phyloP scores from a whole-genome alignment of 345 rosid species.

The Sonneratia alba region DNA sequence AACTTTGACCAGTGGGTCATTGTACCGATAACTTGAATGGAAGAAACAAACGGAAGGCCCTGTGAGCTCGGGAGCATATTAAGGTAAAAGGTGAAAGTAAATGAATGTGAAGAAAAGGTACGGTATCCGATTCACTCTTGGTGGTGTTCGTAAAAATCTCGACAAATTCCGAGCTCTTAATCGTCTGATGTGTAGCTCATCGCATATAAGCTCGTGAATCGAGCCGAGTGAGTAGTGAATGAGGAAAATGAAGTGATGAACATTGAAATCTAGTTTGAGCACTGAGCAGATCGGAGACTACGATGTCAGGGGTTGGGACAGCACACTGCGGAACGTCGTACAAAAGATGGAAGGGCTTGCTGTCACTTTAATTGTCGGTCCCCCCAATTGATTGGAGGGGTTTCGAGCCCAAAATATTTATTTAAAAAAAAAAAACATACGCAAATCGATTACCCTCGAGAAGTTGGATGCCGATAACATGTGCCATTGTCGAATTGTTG shows the following conservation, averaged over 20 bases:
- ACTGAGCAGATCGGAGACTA: background rate
- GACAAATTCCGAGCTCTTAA: too few relatives aligned
- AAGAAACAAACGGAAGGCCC: background rate
- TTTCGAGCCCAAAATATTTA: too few relatives aligned
- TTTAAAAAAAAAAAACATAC: background rate
- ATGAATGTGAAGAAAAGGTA: background rate
- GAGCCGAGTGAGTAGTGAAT: too few relatives aligned
- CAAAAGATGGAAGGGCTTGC: background rate
- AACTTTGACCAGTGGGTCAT: background rate
- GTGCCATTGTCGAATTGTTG: background rate
- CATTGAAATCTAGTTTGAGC: too few relatives aligned
- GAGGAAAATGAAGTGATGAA: too few relatives aligned
- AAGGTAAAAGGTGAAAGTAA: background rate
- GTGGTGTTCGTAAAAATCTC: too few relatives aligned
- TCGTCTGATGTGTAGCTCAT: too few relatives aligned
- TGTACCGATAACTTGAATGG: background rate
- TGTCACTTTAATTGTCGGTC: background rate
- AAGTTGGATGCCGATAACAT: background rate
- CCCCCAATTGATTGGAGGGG: background rate
- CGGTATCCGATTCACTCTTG: too few relatives aligned
- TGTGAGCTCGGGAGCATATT: background rate
- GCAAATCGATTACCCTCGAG: background rate
- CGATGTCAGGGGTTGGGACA: background rate
- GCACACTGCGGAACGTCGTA: background rate
- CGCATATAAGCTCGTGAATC: too few relatives aligned